Conservation (phyloP, 2,329 filamentous ascomycete species). For the Alternaria incomplexa region DNA sequence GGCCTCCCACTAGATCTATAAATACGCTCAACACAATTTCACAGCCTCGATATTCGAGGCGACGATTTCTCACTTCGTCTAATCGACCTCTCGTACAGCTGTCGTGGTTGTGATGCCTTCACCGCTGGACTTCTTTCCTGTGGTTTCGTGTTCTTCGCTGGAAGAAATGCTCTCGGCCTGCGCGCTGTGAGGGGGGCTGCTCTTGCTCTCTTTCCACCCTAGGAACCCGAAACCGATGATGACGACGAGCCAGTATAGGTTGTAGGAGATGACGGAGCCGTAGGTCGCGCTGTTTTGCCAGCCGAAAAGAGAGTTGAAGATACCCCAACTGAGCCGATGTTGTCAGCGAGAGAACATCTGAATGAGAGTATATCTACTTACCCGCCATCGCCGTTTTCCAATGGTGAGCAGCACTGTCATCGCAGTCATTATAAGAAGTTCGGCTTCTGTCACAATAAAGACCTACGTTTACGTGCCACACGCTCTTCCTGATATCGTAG, state of each 20-base stretch:
- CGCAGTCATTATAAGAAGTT: background rate
- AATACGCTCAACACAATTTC: background rate
- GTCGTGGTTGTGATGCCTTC: slow-evolving; percentile 20
- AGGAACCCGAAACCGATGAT: slow-evolving; percentile 69
- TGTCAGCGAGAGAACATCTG: background rate
- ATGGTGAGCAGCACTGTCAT: slow-evolving; percentile 74
- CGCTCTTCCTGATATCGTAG: slow-evolving; percentile 77
- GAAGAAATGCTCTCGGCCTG: slow-evolving; percentile 23
- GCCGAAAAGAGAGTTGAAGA: slow-evolving; percentile 84
- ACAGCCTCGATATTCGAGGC: background rate
- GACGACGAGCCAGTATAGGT: slow-evolving; percentile 81
- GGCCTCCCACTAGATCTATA: slow-evolving; percentile 1
- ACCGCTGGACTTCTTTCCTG: slow-evolving; percentile 22
- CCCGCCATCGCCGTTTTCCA: slow-evolving; percentile 69
- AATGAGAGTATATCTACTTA: background rate
- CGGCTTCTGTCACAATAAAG: background rate
- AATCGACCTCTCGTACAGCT: slow-evolving; percentile 22
- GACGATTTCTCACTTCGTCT: background rate
- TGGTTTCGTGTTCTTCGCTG: slow-evolving; percentile 15
- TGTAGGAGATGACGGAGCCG: slow-evolving; percentile 85
- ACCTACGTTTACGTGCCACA: slow-evolving; percentile 82
- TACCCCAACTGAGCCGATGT: slow-evolving; percentile 69
- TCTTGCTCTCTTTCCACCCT: slow-evolving; percentile 68
- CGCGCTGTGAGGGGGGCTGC: background rate
- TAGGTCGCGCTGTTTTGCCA: slow-evolving; percentile 91